A percentile compares a stretch with the other conserved stretches of the same genome.
These are phyloP conservation scores for Haplosporangium gracile DNA, from an alignment of 192 early-diverging fungal genomes.

Conservation along the genomic window DNA sequence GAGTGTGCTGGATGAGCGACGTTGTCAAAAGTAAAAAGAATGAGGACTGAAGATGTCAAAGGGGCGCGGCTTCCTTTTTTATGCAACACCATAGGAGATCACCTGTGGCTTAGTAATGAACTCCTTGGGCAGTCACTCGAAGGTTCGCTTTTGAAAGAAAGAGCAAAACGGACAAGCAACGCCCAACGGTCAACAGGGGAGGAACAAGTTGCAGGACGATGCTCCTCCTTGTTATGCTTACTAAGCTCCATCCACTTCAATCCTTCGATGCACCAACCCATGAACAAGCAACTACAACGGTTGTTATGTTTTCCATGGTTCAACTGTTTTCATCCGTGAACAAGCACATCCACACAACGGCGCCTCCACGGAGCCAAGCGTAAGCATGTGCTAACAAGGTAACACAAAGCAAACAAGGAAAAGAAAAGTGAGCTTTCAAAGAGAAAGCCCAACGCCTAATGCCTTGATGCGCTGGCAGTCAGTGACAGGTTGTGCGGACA, in stretches of 20 bases:
- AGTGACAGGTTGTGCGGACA: constrained; percentile 20
- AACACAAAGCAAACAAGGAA: not conserved
- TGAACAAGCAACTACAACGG: not conserved
- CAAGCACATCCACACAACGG: too few relatives aligned
- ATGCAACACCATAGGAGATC: not conserved
- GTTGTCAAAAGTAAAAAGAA: not conserved
- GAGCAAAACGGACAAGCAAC: not conserved
- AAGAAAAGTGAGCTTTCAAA: not conserved
- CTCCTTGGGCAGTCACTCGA: not conserved
- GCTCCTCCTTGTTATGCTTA: not conserved
- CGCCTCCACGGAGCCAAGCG: too few relatives aligned
- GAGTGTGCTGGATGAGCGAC: not conserved
- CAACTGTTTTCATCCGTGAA: not conserved
- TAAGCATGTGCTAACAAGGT: not conserved
- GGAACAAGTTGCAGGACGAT: too few relatives aligned
- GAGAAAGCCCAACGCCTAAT: not conserved
- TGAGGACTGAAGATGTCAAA: not conserved
- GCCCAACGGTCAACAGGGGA: not conserved
- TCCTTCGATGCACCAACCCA: not conserved
- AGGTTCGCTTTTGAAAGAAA: too few relatives aligned
- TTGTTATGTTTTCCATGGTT: not conserved
- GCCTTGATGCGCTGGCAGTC: constrained; percentile 38
- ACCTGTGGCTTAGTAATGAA: not conserved
- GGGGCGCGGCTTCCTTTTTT: not conserved
- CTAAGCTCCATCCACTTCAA: not conserved